Conservation (phyloP, 768 basidiomycete genomes). For the Trametes elegans region DNA sequence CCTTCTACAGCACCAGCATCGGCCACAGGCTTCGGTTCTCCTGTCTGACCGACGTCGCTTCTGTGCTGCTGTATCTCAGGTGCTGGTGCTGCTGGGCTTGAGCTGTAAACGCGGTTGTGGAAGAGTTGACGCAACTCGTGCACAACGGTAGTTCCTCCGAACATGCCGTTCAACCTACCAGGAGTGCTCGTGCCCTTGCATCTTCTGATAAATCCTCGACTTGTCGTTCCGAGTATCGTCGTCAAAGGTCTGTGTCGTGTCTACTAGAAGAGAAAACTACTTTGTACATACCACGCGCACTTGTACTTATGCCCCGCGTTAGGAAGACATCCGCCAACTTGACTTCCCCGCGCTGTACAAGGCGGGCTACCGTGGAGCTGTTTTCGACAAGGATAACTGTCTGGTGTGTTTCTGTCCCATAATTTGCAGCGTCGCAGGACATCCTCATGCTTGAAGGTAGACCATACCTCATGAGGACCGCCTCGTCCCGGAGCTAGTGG, state of each 20-base stretch:
- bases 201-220: conserved; percentile 61
- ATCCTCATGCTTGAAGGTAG: conserved; percentile 37
- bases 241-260: conserved; percentile 56
- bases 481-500: conserved; percentile 75
- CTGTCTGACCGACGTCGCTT: no score
- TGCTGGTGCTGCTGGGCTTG: no score
- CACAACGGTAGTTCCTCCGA: not conserved
- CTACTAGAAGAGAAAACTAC: no score
- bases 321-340: conserved; percentile 80
- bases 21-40: no score
- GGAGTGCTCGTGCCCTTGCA: conserved; percentile 71
- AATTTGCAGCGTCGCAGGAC: not conserved
- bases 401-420: conserved; percentile 50
- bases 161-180: conserved; percentile 75
- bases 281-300: not conserved
- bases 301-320: conserved; percentile 13
- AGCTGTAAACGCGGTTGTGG: no score
- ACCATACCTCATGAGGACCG: conserved; percentile 77
- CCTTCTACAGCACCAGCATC: no score
- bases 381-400: conserved; percentile 99
- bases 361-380: conserved; percentile 83
- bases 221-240: conserved; percentile 61
- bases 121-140: no score
- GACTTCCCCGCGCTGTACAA: conserved; percentile 70
- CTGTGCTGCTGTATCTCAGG: no score